Base-by-base conservation (phyloP, 2,329 filamentous ascomycete species). In the Pseudocercospora fuligena region DNA sequence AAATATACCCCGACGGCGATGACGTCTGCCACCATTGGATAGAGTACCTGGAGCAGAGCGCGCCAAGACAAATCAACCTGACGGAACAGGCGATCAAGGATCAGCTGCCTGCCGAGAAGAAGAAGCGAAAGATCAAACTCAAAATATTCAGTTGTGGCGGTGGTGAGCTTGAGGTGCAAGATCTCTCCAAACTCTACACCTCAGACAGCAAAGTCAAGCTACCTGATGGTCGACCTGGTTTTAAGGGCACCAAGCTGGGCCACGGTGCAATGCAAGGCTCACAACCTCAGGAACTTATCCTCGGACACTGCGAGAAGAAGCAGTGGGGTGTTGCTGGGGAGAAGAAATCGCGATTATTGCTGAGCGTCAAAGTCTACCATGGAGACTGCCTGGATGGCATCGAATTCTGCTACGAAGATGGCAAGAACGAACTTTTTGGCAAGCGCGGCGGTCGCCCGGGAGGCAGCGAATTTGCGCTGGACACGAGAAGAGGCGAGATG, bases 331-430 rank as follows among this genome's bases (percentile, higher is more conserved):
- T n/a, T 9, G 54, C 54, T 3, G 54, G 54, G 3, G 54, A 58
- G 16, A 67, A 73, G 65, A 68, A 70, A 3, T 60, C 71, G 33
- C 90, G 93, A 69, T 85, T 97, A 31, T 83, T 98, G 69, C 90
- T 88, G 0, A 87, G 87, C 5, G 86, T 97, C 64, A 86, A 88
- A 66, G 84, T 97, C 14, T 96, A 93, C 75, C 90, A 93, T 73
- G 93, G 92, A 1, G 82, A 84, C 66, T 90, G 90, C 3, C 76
- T 98, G 12, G 91, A 97, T 77, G 95, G 95, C 0, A 79, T 99
- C 21, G 94, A 98, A 78, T 98, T 99, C 79, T 85, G 92, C 66
- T 98, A 97, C 76, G 94, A 98, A 74, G 93, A 98, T 78, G 86
- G 87, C 16, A 90, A 92, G 0, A 90, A 85, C 63, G 93, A 97